Evolutionary conservation across 768 basidiomycete species (phyloP).

Genomic region (Coprinopsis cinerea): DNA sequence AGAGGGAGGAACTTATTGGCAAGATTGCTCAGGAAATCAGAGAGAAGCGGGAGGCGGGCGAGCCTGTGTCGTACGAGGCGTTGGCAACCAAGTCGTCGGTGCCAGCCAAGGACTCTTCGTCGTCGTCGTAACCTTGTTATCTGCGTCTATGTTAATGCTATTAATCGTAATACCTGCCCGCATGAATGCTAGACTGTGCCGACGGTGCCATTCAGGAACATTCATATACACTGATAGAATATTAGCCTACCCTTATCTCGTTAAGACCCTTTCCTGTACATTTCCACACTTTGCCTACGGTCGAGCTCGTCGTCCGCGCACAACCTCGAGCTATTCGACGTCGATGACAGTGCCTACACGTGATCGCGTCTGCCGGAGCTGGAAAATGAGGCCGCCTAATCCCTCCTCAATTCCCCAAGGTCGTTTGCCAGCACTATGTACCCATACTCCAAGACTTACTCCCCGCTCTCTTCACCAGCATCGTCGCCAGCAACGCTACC

Average conservation of each 20-base stretch:
- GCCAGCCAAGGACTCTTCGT: not conserved
- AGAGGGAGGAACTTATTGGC: conserved; percentile 34
- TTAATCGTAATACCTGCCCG: not conserved
- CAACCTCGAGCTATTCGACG: too few relatives aligned
- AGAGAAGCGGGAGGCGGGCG: conserved; percentile 28
- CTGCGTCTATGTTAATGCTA: not conserved
- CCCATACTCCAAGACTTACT: conserved; percentile 9
- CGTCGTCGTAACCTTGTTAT: not conserved
- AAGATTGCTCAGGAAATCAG: conserved; percentile 29
- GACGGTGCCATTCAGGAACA: not conserved
- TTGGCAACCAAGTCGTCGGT: not conserved
- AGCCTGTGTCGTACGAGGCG: conserved; percentile 9
- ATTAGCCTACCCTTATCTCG: too few relatives aligned
- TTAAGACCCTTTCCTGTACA: too few relatives aligned
- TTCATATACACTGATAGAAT: not conserved
- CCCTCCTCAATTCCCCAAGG: conserved; percentile 11
- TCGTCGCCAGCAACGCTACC: conserved; percentile 26
- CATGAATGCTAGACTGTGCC: not conserved
- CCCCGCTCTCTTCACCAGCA: conserved; percentile 27
- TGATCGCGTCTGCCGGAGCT: conserved; percentile 12
- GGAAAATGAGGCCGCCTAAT: not conserved
- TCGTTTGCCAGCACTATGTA: not conserved
- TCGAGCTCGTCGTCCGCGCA: too few relatives aligned
- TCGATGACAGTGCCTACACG: conserved; percentile 4
- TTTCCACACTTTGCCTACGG: too few relatives aligned